These are phyloP conservation scores for Fusarium verticillioides DNA, from an alignment of 2,329 filamentous ascomycete species.

Conservation along the genomic window DNA sequence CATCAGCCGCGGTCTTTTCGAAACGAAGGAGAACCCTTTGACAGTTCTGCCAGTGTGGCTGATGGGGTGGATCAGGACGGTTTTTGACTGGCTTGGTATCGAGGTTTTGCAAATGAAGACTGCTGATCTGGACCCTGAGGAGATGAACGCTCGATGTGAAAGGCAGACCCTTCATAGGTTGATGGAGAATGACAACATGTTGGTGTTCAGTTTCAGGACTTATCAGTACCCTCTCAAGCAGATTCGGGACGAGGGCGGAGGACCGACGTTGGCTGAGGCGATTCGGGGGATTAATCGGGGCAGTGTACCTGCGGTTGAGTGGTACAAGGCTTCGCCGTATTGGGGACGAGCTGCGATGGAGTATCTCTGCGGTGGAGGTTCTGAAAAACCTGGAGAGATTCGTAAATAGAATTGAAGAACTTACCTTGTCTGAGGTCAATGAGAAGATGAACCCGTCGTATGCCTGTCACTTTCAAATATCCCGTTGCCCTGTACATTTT, in stretches of 20 bases:
- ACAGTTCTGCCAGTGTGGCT: neutral
- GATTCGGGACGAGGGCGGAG: neutral
- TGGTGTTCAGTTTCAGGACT: neutral
- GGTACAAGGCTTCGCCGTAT: neutral
- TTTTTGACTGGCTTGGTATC: neutral
- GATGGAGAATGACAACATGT: neutral
- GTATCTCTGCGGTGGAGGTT: neutral
- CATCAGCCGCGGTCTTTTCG: rapidly evolving
- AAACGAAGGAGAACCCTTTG: neutral
- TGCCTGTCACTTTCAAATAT: no score
- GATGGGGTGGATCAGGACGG: neutral
- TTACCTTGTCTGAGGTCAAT: neutral
- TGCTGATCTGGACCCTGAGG: rapidly evolving
- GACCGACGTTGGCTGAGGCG: neutral
- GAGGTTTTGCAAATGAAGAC: neutral
- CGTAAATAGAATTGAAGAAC: rapidly evolving
- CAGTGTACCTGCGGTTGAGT: neutral
- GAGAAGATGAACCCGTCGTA: no score
- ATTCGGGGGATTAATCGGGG: neutral
- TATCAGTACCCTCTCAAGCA: neutral
- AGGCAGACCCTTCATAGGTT: neutral
- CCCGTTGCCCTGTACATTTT: no score
- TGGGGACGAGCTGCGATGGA: neutral
- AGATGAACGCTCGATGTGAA: neutral
- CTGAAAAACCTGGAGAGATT: rapidly evolving